These are phyloP conservation scores for Scenedesmus sp. DNA, from an alignment of 163 green algal genomes.

Conservation along the genomic window DNA sequence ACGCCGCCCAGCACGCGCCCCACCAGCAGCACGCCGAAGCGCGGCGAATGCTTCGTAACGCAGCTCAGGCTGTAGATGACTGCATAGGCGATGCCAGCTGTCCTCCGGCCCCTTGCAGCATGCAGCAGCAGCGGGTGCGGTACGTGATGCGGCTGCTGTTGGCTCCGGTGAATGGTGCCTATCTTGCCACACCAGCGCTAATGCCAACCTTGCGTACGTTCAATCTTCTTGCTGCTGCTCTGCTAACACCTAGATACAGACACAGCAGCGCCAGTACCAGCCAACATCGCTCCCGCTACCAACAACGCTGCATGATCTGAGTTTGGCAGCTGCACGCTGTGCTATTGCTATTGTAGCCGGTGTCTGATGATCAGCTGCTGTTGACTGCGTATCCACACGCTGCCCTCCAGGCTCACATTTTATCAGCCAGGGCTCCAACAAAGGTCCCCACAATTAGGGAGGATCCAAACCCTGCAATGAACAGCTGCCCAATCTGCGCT, in stretches of 20 bases:
- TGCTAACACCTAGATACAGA: background rate
- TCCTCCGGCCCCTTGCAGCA: constrained; percentile 77
- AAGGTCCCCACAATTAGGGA: constrained; percentile 94
- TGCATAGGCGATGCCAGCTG: constrained; percentile 77
- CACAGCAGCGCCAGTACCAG: background rate
- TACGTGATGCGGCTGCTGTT: too few relatives aligned
- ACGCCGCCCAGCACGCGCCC: constrained; percentile 85
- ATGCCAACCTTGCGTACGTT: too few relatives aligned
- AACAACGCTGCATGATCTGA: background rate
- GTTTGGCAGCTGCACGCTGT: background rate
- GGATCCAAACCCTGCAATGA: constrained; percentile 94
- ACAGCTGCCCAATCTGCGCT: constrained; percentile 89
- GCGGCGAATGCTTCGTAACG: constrained; percentile 84
- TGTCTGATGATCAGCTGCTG: background rate
- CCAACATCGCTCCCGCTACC: too few relatives aligned
- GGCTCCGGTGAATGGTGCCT: too few relatives aligned
- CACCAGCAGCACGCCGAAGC: constrained; percentile 84
- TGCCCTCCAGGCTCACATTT: constrained; percentile 67
- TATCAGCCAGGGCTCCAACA: constrained; percentile 89
- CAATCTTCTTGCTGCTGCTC: background rate
- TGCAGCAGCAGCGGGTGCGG: background rate
- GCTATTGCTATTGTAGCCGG: background rate
- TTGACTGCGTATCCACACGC: background rate
- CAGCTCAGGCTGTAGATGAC: constrained; percentile 82
- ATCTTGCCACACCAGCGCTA: too few relatives aligned